Evolutionary conservation across 192 early-diverging fungal genomes (phyloP), one percentile per base, ranked within the genome.

Genomic region (Backusella psychrophila): DNA sequence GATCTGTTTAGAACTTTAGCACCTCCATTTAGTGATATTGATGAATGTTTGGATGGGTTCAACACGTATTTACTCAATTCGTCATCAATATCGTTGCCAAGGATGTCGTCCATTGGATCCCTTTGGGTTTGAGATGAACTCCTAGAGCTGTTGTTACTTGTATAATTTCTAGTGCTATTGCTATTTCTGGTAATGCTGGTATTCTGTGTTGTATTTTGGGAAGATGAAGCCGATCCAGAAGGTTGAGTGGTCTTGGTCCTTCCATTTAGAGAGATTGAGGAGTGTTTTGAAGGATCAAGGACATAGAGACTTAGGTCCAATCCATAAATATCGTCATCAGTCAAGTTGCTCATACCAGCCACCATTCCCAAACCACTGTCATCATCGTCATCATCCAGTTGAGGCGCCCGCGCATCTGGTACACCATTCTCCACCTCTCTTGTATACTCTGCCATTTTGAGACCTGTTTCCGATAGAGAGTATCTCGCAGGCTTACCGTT

Each of bases 391-490:
- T 63, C 26, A 12, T 63, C 26, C 56, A n/a, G 12, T 11, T 6
- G 38, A 36, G 36, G 35, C 21, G 8, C 19, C 5, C 34, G n/a
- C 7, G 36, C 19, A 36, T 6, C 35, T 4, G 34, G 2, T 9
- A n/a, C 34, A 11, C 35, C 35, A 21, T 36, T 69, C 8, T 72
- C 23, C 14, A 21, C 70, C 2, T 21, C 56, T 36, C 29, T 69
- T 38, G 81, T 36, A 23, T 81, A 81, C 39, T 77, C 42, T 0
- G 92, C 93, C 56, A 96, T 85, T 5, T 78, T 82, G 21, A 80
- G 35, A 0, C 96, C 96, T 44, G 91, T 88, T 21, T 93, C 92
- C 0, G 95, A 93, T 33, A 98, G 74, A 39, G 81, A 84, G 73
- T 86, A 98, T 31, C 84, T 84, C 19, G 89, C 75, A 6, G 90